Conservation (phyloP, 164 flowering plant species). For the Vitis amurensis region DNA sequence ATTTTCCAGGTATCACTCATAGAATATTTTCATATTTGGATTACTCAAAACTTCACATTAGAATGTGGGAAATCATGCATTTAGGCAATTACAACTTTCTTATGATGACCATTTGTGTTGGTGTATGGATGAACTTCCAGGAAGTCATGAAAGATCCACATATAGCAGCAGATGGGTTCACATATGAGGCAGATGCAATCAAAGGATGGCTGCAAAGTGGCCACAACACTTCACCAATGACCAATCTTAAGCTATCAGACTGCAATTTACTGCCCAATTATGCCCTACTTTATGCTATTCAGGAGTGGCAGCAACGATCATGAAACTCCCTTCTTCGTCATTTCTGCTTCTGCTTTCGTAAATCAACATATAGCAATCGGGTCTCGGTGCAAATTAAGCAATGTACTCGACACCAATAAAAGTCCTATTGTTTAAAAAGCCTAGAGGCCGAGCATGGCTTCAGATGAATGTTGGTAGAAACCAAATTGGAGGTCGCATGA, state of each 20-base stretch:
- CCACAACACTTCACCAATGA: slow-evolving; percentile 74
- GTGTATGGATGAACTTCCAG: slow-evolving; percentile 33
- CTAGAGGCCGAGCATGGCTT: no score
- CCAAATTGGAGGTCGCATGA: no score
- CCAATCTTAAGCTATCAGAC: slow-evolving; percentile 60
- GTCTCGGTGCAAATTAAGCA: no score
- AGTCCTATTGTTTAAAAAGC: no score
- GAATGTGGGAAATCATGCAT: not conserved
- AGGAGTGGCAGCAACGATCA: slow-evolving; percentile 52
- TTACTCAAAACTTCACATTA: no score
- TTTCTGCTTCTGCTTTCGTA: no score
- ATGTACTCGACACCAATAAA: no score
- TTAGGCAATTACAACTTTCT: not conserved
- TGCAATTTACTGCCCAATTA: slow-evolving; percentile 59
- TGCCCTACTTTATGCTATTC: slow-evolving; percentile 65
- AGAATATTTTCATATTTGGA: no score
- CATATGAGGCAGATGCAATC: slow-evolving; percentile 73
- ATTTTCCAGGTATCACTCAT: slow-evolving; percentile 48
- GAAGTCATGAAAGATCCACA: slow-evolving; percentile 70
- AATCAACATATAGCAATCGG: no score
- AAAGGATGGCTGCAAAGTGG: slow-evolving; percentile 68
- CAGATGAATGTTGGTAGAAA: no score
- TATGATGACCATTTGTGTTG: not conserved
- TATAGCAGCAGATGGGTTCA: slow-evolving; percentile 71
- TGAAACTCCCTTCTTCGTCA: slow-evolving; percentile 8